Percentiles rank a stretch among this genome's conserved stretches.
Evolutionary conservation across 2,329 filamentous ascomycete genomes (phyloP).

Genomic region (Teratosphaeria pseudoeucalypti): DNA sequence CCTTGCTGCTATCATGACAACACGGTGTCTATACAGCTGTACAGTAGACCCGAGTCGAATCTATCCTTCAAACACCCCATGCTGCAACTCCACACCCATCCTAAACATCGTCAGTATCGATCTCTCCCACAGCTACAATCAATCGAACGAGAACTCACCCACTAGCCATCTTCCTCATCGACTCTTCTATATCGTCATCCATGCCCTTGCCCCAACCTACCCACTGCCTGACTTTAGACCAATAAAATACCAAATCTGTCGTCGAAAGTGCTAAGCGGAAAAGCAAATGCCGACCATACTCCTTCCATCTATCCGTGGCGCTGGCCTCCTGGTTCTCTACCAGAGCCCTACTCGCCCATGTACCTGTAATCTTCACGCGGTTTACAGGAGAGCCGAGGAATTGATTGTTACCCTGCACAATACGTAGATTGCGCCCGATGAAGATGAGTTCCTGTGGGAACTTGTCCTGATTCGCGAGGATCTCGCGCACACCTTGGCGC

Average conservation of each 20-base stretch:
- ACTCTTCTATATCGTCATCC: slow-evolving; percentile 85
- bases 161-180: slow-evolving; percentile 78
- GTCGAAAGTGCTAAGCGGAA: slow-evolving; percentile 68
- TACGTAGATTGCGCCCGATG: slow-evolving; percentile 81
- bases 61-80: slow-evolving; percentile 77
- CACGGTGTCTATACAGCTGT: neutral
- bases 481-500: slow-evolving; percentile 62
- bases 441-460: slow-evolving; percentile 89
- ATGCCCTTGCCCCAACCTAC: slow-evolving; percentile 71
- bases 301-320: slow-evolving; percentile 51
- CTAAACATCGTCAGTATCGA: slow-evolving; percentile 34
- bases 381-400: slow-evolving; percentile 83
- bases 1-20: neutral
- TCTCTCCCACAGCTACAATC: slow-evolving; percentile 4
- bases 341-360: slow-evolving; percentile 79
- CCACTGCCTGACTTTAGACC: slow-evolving; percentile 65
- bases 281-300: slow-evolving; percentile 68
- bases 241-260: slow-evolving; percentile 75
- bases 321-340: slow-evolving; percentile 60
- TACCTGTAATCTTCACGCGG: slow-evolving; percentile 83
- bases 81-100: slow-evolving; percentile 82
- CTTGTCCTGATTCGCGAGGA: slow-evolving; percentile 75
- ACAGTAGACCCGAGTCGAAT: neutral
- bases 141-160: slow-evolving; percentile 16
- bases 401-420: slow-evolving; percentile 89